Evolutionary conservation across 106 monocot genomes (phyloP).

Genomic region (Phalaenopsis aphrodite): DNA sequence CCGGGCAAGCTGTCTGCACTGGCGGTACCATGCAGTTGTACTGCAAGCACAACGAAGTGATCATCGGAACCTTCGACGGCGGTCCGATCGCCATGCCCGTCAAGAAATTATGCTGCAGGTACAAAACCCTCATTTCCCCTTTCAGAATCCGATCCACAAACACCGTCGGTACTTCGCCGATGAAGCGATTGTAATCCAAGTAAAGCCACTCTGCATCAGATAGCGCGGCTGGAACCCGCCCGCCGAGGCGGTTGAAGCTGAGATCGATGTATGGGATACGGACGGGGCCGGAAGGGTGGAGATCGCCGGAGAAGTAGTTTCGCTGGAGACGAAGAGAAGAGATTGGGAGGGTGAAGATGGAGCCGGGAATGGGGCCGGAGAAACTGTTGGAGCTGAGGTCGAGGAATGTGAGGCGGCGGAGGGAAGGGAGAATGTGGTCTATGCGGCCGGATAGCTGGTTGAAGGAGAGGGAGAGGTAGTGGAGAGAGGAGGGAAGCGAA

Average conservation of each 20-base stretch:
- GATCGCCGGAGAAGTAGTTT: conserved; percentile 30
- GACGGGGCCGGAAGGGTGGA: conserved; percentile 9
- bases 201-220: conserved; percentile 48
- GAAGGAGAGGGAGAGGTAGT: conserved; percentile 35
- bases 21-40: conserved; percentile 75
- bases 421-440: conserved; percentile 6
- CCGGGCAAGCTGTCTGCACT: conserved; percentile 36
- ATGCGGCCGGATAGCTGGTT: conserved; percentile 37
- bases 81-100: conserved; percentile 31
- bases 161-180: conserved; percentile 41
- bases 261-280: conserved; percentile 43
- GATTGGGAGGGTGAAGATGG: conserved; percentile 31
- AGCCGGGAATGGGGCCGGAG: conserved; percentile 34
- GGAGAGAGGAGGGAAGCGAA: conserved; percentile 22
- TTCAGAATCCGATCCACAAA: conserved; percentile 29
- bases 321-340: conserved; percentile 31
- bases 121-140: conserved; percentile 41
- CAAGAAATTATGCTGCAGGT: conserved; percentile 76
- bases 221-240: conserved; percentile 24
- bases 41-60: conserved; percentile 43
- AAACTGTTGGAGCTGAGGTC: conserved; percentile 49
- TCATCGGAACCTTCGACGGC: conserved; percentile 16
- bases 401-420: conserved; percentile 21
- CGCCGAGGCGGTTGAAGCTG: conserved; percentile 64
- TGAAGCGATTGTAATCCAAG: conserved; percentile 63